Percentiles rank a stretch among this genome's conserved stretches.
Conservation (phyloP, 169 alveolate genomes). For the Eimeria falciformis region DNA sequence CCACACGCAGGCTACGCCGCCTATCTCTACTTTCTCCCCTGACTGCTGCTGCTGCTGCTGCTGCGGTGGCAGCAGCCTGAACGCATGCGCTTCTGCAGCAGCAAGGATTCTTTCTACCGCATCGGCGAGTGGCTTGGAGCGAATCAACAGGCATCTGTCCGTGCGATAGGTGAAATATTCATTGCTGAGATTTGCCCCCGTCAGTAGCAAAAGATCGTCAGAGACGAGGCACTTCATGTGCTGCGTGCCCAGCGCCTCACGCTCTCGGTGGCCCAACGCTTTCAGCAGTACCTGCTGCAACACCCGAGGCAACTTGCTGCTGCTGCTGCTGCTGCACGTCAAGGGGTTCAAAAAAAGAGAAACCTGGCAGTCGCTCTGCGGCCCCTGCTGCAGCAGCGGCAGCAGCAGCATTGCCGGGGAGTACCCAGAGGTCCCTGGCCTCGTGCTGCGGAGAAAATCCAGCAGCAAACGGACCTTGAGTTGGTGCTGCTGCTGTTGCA, state of each 20-base stretch:
- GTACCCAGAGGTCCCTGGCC: neutral
- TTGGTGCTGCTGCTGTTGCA: slow-evolving; percentile 15
- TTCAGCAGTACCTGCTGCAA: neutral
- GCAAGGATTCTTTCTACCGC: neutral
- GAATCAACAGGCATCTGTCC: slow-evolving; percentile 54
- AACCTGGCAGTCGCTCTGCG: neutral
- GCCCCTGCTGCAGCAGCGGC: slow-evolving; percentile 8
- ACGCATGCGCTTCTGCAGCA: slow-evolving; percentile 33
- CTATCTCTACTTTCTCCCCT: neutral
- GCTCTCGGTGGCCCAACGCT: slow-evolving; percentile 40
- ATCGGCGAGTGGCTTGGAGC: slow-evolving; percentile 28
- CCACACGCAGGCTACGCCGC: neutral
- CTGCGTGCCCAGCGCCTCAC: slow-evolving; percentile 72
- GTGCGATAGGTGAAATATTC: slow-evolving; percentile 53
- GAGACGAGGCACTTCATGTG: slow-evolving; percentile 74
- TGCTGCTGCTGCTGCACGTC: slow-evolving; percentile 5
- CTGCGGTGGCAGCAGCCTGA: neutral
- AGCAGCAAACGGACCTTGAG: slow-evolving; percentile 19
- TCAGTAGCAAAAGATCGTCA: slow-evolving; percentile 68
- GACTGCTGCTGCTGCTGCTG: neutral
- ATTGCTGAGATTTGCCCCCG: slow-evolving; percentile 75
- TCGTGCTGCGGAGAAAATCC: slow-evolving; percentile 19
- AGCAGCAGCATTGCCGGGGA: neutral
- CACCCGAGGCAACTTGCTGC: neutral
- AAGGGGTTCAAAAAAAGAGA: slow-evolving; percentile 28